Base-by-base conservation (phyloP, 441 rosid species). In the Dalechampia spathulata region DNA sequence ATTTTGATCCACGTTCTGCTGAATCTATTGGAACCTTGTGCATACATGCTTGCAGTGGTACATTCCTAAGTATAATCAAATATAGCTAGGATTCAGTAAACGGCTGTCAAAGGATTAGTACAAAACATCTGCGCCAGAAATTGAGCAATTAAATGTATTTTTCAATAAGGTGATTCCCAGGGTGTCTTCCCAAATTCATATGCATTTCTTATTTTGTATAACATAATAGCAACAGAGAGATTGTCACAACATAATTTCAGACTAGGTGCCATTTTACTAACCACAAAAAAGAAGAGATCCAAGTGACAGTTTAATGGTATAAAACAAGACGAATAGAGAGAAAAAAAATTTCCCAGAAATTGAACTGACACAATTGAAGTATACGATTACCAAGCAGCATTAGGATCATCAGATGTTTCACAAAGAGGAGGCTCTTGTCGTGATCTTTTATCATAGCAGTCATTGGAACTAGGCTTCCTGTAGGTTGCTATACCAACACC, bases 31-130 rank as follows among this genome's bases (percentile, higher is more conserved):
- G 95, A 25, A 80, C 76, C 23, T 78, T 80, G 77, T 92, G 96
- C 89, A 92, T 80, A 73, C 98, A 92, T 25, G 90, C 76, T 79
- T 86, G 84, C 54, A 92, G 75, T 36, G 88, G 82, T 54, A 92
- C 94, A 59, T 82, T 79, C 99, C 99, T 93, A 61, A 30, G 52
- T 17, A 69, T n/a, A 66, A 46, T 27, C 15, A 55, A 67, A 45
- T 65, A 53, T 60, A 14, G 21, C 50, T 25, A 28, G 49, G 44
- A 14, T 41, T 11, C 14, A 15, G 15, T 15, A 44, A 34, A 49
- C 16, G 40, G 2, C 28, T 21, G 8, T 22, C 28, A 36, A 37
- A 37, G 5, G 28, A 47, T 22, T 26, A 15, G 9, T 28, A 4
- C 25, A 12, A 44, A 10, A 46, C 21, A 51, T 21, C 17, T 62